Percentiles rank a stretch among this genome's conserved stretches.
Evolutionary conservation across 1,284 basidiomycete genomes (phyloP).

Genomic region (Melampsora americana): DNA sequence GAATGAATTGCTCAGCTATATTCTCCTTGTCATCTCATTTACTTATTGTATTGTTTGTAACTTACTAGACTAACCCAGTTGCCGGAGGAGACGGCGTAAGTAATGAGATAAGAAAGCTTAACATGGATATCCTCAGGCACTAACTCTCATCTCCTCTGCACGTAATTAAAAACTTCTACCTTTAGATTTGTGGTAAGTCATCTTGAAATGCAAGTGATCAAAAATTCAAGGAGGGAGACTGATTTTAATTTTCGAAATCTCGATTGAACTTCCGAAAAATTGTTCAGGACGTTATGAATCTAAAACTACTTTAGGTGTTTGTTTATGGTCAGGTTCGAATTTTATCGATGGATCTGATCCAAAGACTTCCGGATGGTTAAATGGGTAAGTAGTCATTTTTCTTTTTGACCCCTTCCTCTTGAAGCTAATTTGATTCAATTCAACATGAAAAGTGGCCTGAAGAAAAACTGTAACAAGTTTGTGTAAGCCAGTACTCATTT

Average conservation of each 20-base stretch:
- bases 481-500: conserved; percentile 17
- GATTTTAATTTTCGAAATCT: background rate
- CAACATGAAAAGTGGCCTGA: background rate
- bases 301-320: background rate
- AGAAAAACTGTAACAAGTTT: conserved; percentile 22
- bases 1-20: too few species aligned
- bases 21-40: too few species aligned
- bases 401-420: background rate
- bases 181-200: conserved; percentile 3
- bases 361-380: conserved; percentile 1
- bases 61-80: background rate
- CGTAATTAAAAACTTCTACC: background rate
- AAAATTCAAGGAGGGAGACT: background rate
- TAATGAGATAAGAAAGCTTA: background rate
- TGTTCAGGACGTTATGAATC: too few species aligned
- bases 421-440: background rate
- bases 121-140: background rate
- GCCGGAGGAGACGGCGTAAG: conserved; percentile 1
- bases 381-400: background rate
- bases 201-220: background rate
- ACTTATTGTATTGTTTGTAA: too few species aligned
- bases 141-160: background rate
- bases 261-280: too few species aligned
- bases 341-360: background rate
- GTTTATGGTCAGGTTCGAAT: background rate